A percentile compares a stretch with the other conserved stretches of the same genome.
These are phyloP conservation scores for Mycocentrospora acerina DNA, from an alignment of 2,329 filamentous ascomycete species.

Conservation along the genomic window DNA sequence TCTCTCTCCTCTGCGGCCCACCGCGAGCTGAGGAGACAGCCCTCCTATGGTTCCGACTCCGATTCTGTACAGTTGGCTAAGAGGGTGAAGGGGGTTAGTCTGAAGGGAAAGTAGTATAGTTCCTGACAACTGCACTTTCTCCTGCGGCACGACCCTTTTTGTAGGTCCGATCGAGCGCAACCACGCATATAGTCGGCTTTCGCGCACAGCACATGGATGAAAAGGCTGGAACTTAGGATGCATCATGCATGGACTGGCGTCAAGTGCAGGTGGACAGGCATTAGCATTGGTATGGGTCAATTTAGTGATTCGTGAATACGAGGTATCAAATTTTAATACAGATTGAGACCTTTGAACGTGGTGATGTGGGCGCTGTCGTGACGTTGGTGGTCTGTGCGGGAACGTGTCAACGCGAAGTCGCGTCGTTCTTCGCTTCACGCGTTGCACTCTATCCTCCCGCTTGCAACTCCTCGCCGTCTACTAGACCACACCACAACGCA, in stretches of 20 bases:
- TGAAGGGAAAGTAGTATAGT: constrained; percentile 39
- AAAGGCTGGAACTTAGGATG: constrained; percentile 1
- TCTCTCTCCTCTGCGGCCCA: constrained; percentile 38
- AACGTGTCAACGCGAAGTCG: constrained; percentile 30
- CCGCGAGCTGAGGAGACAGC: constrained; percentile 22
- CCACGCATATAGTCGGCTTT: constrained; percentile 1
- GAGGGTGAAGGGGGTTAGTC: constrained; percentile 64
- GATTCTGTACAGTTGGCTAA: constrained; percentile 64
- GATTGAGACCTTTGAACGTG: not conserved
- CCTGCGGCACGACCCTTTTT: constrained; percentile 18
- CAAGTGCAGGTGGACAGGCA: not conserved
- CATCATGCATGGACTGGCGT: constrained; percentile 11
- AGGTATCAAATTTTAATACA: constrained; percentile 4
- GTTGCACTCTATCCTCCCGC: constrained; percentile 36
- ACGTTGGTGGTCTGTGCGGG: too few species aligned
- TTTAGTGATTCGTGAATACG: constrained; percentile 5
- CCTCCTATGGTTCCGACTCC: constrained; percentile 46
- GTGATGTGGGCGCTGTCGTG: constrained; percentile 7
- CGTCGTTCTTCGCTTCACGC: constrained; percentile 25
- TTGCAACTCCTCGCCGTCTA: constrained; percentile 7
- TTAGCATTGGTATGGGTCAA: not conserved
- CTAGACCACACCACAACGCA: constrained; percentile 4
- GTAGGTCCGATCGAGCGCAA: constrained; percentile 22
- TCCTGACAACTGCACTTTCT: constrained; percentile 3
- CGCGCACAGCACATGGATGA: constrained; percentile 2